Percentiles rank a stretch among this genome's conserved stretches.
Evolutionary conservation across 2,329 filamentous ascomycete species (phyloP).

Genomic region (Septoria petroselini): DNA sequence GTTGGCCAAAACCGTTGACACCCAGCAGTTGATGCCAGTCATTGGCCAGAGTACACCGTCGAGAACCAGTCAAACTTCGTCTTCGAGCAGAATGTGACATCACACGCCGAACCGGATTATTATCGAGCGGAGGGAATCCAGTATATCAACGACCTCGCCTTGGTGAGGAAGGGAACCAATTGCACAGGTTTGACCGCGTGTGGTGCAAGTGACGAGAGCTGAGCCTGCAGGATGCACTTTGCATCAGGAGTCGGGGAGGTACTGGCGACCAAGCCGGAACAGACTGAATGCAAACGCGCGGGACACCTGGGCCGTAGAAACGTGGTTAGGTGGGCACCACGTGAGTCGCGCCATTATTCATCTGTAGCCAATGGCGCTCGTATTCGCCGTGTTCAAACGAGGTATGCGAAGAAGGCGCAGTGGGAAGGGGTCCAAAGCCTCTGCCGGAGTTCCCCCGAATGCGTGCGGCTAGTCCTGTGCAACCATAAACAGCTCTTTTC

Average conservation of each 20-base stretch:
- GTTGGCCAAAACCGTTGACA: slow-evolving; percentile 13
- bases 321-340: too few relatives aligned
- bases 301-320: too few relatives aligned
- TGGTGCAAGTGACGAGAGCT: slow-evolving; percentile 17
- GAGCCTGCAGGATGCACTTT: background rate
- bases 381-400: background rate
- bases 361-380: background rate
- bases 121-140: slow-evolving; percentile 46
- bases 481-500: background rate
- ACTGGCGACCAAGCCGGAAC: too few relatives aligned
- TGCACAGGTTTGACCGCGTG: slow-evolving; percentile 28
- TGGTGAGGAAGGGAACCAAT: slow-evolving; percentile 26
- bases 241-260: background rate
- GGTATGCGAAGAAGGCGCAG: background rate
- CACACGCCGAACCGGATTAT: slow-evolving; percentile 42
- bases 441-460: slow-evolving; percentile 5
- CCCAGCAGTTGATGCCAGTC: slow-evolving; percentile 21
- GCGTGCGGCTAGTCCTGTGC: background rate
- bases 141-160: slow-evolving; percentile 34
- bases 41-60: slow-evolving; percentile 48
- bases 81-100: slow-evolving; percentile 48
- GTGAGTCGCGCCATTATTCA: too few relatives aligned
- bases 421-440: too few relatives aligned
- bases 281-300: too few relatives aligned
- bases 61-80: slow-evolving; percentile 48